A percentile compares a stretch with the other conserved stretches of the same genome.
These are phyloP conservation scores for Neopestalotiopsis clavispora DNA, from an alignment of 2,329 filamentous ascomycete genomes.

Conservation along the genomic window DNA sequence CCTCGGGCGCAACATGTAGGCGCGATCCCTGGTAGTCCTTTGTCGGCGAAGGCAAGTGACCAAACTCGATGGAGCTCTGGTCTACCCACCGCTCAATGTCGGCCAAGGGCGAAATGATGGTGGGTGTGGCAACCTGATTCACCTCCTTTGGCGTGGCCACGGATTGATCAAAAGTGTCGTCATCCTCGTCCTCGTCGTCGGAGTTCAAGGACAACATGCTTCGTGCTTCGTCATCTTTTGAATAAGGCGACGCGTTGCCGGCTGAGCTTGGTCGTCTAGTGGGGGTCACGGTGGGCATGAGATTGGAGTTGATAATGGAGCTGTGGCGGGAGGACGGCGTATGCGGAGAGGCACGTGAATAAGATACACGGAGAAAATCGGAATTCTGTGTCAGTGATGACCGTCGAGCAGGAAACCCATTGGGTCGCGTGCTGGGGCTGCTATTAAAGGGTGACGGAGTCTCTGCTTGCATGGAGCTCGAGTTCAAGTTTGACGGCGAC, in stretches of 20 bases:
- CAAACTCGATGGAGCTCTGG: constrained; percentile 28
- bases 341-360: neutral
- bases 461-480: neutral
- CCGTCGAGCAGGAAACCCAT: constrained; percentile 15
- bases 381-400: constrained; percentile 15
- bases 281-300: constrained; percentile 9
- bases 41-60: constrained; percentile 27
- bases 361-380: neutral
- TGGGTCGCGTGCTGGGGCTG: neutral
- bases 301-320: constrained; percentile 3
- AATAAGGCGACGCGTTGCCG: neutral
- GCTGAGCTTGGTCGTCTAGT: constrained; percentile 4
- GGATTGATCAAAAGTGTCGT: neutral
- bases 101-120: constrained; percentile 24
- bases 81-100: constrained; percentile 32
- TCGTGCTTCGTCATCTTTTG: constrained; percentile 4
- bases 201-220: constrained; percentile 10
- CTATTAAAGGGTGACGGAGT: neutral
- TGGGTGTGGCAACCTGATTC: constrained; percentile 15
- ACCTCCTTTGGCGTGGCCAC: neutral
- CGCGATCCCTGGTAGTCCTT: constrained; percentile 36
- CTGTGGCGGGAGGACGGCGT: constrained; percentile 13
- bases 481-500: constrained; percentile 7
- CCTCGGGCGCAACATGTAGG: constrained; percentile 56
- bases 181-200: neutral